phyloP scores from a whole-genome alignment of 352 stramenopile genomes.

The Globisporangium viniferum region DNA sequence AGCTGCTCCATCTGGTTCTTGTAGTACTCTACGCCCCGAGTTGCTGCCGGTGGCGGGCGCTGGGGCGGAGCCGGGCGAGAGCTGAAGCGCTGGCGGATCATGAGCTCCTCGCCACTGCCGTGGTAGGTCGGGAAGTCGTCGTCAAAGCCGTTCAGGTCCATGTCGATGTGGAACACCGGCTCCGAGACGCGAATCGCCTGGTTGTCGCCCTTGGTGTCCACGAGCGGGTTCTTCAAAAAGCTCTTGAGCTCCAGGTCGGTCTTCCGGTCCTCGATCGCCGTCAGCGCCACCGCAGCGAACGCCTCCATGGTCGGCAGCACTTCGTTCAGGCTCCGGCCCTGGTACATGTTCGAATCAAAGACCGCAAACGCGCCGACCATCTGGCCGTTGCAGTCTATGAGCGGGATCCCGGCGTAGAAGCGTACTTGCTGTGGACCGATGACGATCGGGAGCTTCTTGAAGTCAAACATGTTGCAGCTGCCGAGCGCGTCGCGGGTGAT shows the following conservation, averaged over 20 bases:
- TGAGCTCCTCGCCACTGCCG: constrained; percentile 3
- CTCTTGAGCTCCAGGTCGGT: constrained; percentile 46
- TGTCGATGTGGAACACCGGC: constrained; percentile 32
- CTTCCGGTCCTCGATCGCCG: constrained; percentile 37
- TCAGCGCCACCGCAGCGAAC: constrained; percentile 32
- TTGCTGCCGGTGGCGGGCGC: not conserved
- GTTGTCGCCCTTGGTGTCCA: constrained; percentile 31
- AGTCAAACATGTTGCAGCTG: constrained; percentile 37
- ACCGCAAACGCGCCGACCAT: constrained; percentile 60
- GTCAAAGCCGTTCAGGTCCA: constrained; percentile 24
- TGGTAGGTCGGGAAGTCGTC: constrained; percentile 11
- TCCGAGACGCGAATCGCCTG: constrained; percentile 28
- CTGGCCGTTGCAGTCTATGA: constrained; percentile 40
- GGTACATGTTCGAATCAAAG: constrained; percentile 48
- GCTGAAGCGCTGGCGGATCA: constrained; percentile 10
- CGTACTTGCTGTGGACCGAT: constrained; percentile 59
- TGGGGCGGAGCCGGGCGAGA: constrained; percentile 6
- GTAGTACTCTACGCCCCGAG: constrained; percentile 38
- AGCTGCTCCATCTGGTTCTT: constrained; percentile 68
- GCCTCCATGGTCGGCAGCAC: constrained; percentile 37
- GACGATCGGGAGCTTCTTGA: constrained; percentile 61
- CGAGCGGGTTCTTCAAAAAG: constrained; percentile 51
- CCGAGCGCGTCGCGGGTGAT: constrained; percentile 46
- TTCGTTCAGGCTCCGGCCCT: constrained; percentile 35
- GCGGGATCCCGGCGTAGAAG: constrained; percentile 70